Evolutionary conservation across 208 protist genomes (phyloP).

Genomic region (Wallacemonas collosoma): DNA sequence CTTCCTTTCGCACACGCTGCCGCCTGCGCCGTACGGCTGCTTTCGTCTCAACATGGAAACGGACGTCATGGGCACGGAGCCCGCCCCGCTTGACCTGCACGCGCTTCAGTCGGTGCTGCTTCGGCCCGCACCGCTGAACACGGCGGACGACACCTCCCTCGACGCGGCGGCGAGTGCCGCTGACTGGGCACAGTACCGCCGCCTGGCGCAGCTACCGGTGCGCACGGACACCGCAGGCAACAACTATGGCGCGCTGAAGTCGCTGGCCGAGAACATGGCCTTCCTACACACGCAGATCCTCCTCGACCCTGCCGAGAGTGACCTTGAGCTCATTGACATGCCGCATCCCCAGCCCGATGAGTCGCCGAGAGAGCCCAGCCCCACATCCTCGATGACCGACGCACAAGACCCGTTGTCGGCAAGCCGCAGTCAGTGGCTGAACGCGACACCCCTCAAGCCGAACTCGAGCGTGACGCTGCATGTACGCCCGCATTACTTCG

Average conservation of each 20-base stretch:
- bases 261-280: conserved; percentile 81
- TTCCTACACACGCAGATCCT: conserved; percentile 81
- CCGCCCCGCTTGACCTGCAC: not conserved
- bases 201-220: conserved; percentile 43
- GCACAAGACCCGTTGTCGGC: not conserved
- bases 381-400: not conserved
- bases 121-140: not conserved
- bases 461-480: conserved; percentile 37
- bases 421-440: not conserved
- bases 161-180: conserved; percentile 37
- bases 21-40: conserved; percentile 7
- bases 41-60: conserved; percentile 8
- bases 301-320: conserved; percentile 40
- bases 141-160: conserved; percentile 19
- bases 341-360: conserved; percentile 7
- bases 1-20: not conserved
- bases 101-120: not conserved
- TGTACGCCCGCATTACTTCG: conserved; percentile 43
- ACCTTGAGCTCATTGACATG: conserved; percentile 47
- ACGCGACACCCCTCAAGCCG: conserved; percentile 12
- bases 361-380: not conserved
- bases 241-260: conserved; percentile 85
- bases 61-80: not conserved
- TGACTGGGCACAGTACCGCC: conserved; percentile 48
- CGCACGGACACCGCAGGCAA: conserved; percentile 58